A percentile compares a stretch with the other conserved stretches of the same genome.
Evolutionary conservation across 1,284 basidiomycete genomes (phyloP).

Genomic region (Trichosporon sp.): DNA sequence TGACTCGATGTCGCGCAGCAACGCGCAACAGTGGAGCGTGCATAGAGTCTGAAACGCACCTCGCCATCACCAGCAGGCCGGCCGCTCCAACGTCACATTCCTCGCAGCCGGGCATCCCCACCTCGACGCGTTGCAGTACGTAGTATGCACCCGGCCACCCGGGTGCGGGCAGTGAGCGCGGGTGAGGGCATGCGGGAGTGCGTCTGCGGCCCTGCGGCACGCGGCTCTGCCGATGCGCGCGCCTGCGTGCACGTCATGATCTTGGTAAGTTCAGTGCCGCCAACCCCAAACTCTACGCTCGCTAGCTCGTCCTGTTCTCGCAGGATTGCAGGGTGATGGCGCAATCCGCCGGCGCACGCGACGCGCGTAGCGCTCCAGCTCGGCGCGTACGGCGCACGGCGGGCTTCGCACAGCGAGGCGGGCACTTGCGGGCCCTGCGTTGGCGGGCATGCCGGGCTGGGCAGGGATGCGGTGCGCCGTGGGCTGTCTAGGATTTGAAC

Average conservation of each 20-base stretch:
- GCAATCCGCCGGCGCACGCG: not conserved
- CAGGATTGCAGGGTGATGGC: not conserved
- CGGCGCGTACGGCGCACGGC: not conserved
- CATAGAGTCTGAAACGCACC: conserved; percentile 3
- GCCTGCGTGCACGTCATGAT: not conserved
- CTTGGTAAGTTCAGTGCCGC: not conserved
- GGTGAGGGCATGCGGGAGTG: not conserved
- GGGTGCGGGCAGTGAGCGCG: not conserved
- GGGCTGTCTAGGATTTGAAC: too few species aligned
- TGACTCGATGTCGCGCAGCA: not conserved
- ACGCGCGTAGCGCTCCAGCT: not conserved
- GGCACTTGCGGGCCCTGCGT: not conserved
- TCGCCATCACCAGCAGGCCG: not conserved
- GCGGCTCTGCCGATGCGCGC: not conserved
- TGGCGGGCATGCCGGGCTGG: not conserved
- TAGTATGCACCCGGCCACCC: too few species aligned
- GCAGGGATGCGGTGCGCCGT: not conserved
- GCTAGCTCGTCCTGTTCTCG: too few species aligned
- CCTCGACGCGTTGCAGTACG: not conserved
- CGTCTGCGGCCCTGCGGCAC: not conserved
- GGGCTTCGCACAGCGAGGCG: not conserved
- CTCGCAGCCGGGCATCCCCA: not conserved
- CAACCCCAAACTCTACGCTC: not conserved
- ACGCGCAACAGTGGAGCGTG: not conserved
- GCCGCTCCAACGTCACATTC: not conserved